phyloP scores from a whole-genome alignment of 331 rosid species.

The Pyrus hybrid region DNA sequence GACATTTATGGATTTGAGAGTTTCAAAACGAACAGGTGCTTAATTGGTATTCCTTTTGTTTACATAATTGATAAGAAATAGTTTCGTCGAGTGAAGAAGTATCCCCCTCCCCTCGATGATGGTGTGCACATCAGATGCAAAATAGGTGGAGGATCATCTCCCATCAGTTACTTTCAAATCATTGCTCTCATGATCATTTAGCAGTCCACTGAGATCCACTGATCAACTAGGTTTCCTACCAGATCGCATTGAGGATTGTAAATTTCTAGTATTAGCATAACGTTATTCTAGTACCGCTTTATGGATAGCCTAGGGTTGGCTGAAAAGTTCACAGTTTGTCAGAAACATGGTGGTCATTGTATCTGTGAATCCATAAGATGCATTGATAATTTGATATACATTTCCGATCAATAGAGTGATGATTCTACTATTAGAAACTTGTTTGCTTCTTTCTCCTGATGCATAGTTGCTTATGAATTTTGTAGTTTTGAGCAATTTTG shows the following conservation, averaged over 20 bases:
- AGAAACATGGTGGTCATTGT: not conserved
- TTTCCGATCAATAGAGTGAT: not conserved
- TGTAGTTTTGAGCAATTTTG: constrained; percentile 98
- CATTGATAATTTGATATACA: not conserved
- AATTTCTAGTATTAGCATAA: not conserved
- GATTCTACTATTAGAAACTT: not conserved
- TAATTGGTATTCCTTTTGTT: constrained; percentile 42
- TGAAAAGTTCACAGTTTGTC: not conserved
- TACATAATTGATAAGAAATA: constrained; percentile 18
- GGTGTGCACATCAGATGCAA: no score
- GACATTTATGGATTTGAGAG: constrained; percentile 98
- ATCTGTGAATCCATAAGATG: not conserved
- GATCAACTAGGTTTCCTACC: not conserved
- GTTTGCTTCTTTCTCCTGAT: constrained; percentile 1
- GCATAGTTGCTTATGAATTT: constrained; percentile 13
- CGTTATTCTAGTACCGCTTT: not conserved
- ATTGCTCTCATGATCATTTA: not conserved
- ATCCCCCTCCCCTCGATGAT: not conserved
- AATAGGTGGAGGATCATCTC: no score
- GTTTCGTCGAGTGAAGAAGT: constrained; percentile 3
- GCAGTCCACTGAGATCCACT: not conserved
- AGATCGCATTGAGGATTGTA: not conserved
- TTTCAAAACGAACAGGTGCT: constrained; percentile 97
- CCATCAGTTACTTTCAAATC: no score
- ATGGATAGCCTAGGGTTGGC: not conserved